phyloP scores from a whole-genome alignment of 345 rosid genomes.

The Boechera stricta region DNA sequence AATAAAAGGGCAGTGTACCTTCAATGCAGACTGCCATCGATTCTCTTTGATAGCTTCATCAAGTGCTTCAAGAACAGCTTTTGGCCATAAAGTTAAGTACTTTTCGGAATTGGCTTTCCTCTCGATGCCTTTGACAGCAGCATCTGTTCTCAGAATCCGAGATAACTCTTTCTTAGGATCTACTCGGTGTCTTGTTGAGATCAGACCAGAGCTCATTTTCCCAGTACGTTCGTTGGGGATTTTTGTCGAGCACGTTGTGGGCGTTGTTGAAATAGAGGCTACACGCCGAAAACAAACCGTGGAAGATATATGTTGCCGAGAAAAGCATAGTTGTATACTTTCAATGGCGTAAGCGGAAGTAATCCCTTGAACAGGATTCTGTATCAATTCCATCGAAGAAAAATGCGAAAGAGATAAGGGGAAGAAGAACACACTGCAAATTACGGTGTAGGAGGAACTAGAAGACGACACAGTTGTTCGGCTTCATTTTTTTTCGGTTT shows the following conservation, averaged over 20 bases:
- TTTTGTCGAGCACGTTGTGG: constrained; percentile 52
- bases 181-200: constrained; percentile 47
- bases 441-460: not conserved
- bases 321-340: not conserved
- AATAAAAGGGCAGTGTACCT: constrained; percentile 48
- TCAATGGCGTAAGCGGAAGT: constrained; percentile 9
- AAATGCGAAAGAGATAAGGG: not conserved
- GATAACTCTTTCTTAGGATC: constrained; percentile 65
- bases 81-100: constrained; percentile 78
- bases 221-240: constrained; percentile 38
- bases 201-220: constrained; percentile 31
- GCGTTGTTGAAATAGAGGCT: constrained; percentile 25
- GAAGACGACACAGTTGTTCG: constrained; percentile 20
- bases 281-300: constrained; percentile 4
- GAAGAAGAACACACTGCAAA: not conserved
- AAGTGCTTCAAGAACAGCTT: constrained; percentile 84
- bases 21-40: constrained; percentile 70
- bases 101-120: constrained; percentile 74
- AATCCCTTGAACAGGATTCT: not conserved
- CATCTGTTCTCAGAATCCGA: constrained; percentile 66
- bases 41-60: constrained; percentile 68
- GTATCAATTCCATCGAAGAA: constrained; percentile 22
- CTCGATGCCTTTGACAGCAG: constrained; percentile 69
- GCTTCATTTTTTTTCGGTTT: constrained; percentile 16
- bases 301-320: not conserved